Evolutionary conservation across 1,284 basidiomycete species (phyloP).

Genomic region (Peniophora sp.): DNA sequence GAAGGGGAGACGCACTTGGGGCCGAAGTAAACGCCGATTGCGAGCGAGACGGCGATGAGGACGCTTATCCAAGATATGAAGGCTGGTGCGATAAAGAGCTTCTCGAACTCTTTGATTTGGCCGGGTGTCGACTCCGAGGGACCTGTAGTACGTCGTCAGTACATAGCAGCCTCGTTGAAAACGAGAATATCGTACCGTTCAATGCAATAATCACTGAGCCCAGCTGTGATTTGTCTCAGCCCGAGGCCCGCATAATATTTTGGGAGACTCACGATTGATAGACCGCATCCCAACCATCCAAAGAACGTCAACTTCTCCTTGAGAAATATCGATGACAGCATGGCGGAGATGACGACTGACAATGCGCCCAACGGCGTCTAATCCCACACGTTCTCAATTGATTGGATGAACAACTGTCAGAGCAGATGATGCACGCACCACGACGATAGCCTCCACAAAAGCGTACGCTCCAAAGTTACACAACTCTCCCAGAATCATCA

Average conservation of each 20-base stretch:
- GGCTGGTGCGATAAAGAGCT: constrained; percentile 79
- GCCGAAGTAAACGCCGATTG: constrained; percentile 74
- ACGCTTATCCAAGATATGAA: constrained; percentile 76
- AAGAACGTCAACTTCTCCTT: constrained; percentile 90
- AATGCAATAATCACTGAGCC: constrained; percentile 84
- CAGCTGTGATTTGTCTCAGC: constrained; percentile 34
- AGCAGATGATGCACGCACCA: constrained; percentile 40
- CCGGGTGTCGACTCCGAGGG: constrained; percentile 78
- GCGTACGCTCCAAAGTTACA: constrained; percentile 89
- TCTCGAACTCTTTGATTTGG: constrained; percentile 74
- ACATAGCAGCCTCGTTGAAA: too few relatives aligned
- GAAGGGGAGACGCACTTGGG: constrained; percentile 46
- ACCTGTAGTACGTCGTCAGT: constrained; percentile 34
- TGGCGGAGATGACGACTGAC: constrained; percentile 93
- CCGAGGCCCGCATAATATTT: background rate
- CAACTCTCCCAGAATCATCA: constrained; percentile 76
- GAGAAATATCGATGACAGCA: constrained; percentile 89
- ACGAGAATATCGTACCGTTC: constrained; percentile 39
- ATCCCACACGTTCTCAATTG: background rate
- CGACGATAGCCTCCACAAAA: constrained; percentile 84
- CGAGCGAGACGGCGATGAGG: constrained; percentile 54
- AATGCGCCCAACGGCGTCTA: constrained; percentile 94
- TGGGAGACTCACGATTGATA: constrained; percentile 64
- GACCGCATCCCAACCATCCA: constrained; percentile 87
- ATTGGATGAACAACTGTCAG: constrained; percentile 2